These are phyloP conservation scores for Adansonia digitata DNA, from an alignment of 345 rosid genomes.

Conservation along the genomic window DNA sequence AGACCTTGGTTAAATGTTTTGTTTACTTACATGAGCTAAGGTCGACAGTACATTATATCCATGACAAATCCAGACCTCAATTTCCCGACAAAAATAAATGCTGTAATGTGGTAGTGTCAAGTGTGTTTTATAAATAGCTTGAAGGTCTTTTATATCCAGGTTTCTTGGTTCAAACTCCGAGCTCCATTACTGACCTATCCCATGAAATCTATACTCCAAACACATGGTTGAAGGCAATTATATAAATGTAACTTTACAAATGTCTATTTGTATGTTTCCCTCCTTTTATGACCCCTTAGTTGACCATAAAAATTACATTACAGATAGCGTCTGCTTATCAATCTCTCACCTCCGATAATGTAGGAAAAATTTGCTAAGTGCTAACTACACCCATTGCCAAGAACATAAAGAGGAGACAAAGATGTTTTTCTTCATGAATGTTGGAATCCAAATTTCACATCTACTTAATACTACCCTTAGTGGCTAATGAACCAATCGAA, in stretches of 20 bases:
- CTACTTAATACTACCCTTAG: too few species aligned
- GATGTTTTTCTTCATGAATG: background rate
- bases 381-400: too few species aligned
- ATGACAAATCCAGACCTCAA: background rate
- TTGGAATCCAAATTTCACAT: too few species aligned
- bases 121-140: too few species aligned
- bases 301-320: background rate
- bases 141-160: background rate
- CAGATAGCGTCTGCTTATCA: background rate
- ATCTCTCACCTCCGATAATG: background rate
- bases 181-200: background rate
- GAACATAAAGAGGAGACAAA: background rate
- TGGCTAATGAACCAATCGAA: too few species aligned
- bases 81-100: background rate
- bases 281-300: background rate
- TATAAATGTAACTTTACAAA: background rate
- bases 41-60: too few species aligned
- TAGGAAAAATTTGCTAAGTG: too few species aligned
- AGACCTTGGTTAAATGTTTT: too few species aligned
- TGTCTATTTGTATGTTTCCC: background rate
- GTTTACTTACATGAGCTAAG: too few species aligned
- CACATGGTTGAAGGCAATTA: background rate
- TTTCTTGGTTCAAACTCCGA: background rate
- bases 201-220: too few species aligned
- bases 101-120: too few species aligned